Percentiles rank a stretch among this genome's conserved stretches.
phyloP scores from a whole-genome alignment of 768 basidiomycete genomes.

The Mycena vulgaris region DNA sequence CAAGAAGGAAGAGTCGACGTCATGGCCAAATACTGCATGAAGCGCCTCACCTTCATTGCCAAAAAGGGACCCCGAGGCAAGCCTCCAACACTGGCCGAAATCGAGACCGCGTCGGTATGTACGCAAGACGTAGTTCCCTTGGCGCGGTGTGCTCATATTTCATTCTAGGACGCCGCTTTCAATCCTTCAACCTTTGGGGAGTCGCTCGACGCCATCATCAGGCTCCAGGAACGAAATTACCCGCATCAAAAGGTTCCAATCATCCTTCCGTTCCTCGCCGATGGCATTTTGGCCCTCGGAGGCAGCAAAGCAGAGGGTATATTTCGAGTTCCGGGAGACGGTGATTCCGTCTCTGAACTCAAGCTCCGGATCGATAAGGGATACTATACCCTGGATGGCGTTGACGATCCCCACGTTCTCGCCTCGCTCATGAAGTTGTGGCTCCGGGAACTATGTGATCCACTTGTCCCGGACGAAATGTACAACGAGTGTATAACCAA shows the following conservation, averaged over 20 bases:
- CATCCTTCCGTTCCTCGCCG: slow-evolving; percentile 93
- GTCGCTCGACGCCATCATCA: slow-evolving; percentile 86
- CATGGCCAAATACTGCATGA: slow-evolving; percentile 93
- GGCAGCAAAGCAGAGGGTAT: slow-evolving; percentile 92
- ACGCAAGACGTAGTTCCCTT: not conserved
- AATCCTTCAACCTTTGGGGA: slow-evolving; percentile 96
- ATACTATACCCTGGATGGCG: slow-evolving; percentile 90
- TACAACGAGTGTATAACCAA: slow-evolving; percentile 91
- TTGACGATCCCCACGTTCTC: slow-evolving; percentile 92
- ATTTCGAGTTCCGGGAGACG: slow-evolving; percentile 93
- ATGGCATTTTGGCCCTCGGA: slow-evolving; percentile 91
- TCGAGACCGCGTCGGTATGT: slow-evolving; percentile 90
- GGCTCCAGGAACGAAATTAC: slow-evolving; percentile 89
- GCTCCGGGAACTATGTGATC: slow-evolving; percentile 93
- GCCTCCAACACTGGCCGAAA: slow-evolving; percentile 85
- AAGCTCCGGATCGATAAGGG: slow-evolving; percentile 93
- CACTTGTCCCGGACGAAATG: slow-evolving; percentile 91
- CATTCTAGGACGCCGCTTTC: slow-evolving; percentile 87
- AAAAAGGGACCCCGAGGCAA: slow-evolving; percentile 92
- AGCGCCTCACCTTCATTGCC: slow-evolving; percentile 80
- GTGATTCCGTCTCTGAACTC: slow-evolving; percentile 89
- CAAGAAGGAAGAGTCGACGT: slow-evolving; percentile 87
- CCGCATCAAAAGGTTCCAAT: slow-evolving; percentile 90
- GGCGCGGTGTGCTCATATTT: slow-evolving; percentile 30
- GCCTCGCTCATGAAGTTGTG: slow-evolving; percentile 94